A percentile compares a stretch with the other conserved stretches of the same genome.
Conservation (phyloP, 2,329 filamentous ascomycete genomes). For the Talaromyces sp. region DNA sequence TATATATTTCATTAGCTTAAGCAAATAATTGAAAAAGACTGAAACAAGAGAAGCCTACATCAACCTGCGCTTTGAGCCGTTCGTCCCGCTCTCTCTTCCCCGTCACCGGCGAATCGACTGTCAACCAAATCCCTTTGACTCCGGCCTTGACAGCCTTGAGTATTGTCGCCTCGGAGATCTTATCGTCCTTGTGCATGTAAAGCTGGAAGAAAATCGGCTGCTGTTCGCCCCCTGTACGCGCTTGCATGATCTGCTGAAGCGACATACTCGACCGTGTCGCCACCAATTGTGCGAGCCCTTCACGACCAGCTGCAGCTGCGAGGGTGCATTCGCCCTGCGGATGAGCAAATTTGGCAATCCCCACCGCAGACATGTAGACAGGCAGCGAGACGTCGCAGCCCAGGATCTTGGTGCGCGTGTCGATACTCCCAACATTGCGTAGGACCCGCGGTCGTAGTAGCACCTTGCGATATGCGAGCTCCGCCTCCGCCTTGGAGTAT, state of each 20-base stretch:
- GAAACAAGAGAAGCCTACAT: conserved; percentile 11
- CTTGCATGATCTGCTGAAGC: conserved; percentile 33
- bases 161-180: conserved; percentile 20
- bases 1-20: neutral
- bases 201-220: conserved; percentile 32
- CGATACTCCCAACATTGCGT: conserved; percentile 32
- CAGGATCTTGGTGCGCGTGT: conserved; percentile 31
- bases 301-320: conserved; percentile 33
- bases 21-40: neutral
- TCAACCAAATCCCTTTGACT: conserved; percentile 26
- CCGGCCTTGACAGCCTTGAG: conserved; percentile 23
- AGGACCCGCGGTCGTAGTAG: conserved; percentile 45
- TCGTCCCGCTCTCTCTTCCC: conserved; percentile 30
- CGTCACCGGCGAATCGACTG: conserved; percentile 30
- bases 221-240: conserved; percentile 13
- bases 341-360: conserved; percentile 41
- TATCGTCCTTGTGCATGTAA: conserved; percentile 32
- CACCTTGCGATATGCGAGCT: conserved; percentile 40
- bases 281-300: conserved; percentile 32
- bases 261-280: conserved; percentile 37
- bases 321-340: conserved; percentile 40
- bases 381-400: conserved; percentile 31
- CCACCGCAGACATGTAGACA: conserved; percentile 38
- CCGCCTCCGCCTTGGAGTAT: conserved; percentile 42
- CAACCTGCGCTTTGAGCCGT: conserved; percentile 21